Evolutionary conservation across 2,329 filamentous ascomycete species (phyloP).

Genomic region (Cladophialophora psammophila): DNA sequence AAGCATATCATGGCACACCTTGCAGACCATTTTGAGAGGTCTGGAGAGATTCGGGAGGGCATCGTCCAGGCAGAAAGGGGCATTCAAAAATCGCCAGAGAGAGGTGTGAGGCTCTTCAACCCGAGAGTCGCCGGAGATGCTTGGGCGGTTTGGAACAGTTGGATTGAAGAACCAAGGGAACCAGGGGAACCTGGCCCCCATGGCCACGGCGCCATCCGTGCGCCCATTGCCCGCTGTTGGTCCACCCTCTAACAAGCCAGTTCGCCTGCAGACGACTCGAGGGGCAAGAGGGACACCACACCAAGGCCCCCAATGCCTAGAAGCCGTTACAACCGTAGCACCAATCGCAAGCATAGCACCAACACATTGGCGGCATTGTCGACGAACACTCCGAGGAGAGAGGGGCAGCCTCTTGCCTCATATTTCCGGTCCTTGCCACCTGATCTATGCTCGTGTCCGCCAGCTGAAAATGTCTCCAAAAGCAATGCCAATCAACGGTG

Average conservation of each 20-base stretch:
- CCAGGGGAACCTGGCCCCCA: background rate
- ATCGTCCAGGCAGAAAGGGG: background rate
- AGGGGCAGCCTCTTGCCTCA: background rate
- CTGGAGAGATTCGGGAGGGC: background rate
- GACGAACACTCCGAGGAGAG: background rate
- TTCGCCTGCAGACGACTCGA: background rate
- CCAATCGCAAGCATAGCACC: background rate
- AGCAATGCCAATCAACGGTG: slow-evolving; percentile 1
- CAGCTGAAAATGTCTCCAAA: background rate
- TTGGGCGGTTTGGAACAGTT: background rate
- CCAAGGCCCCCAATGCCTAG: background rate
- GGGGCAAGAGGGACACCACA: background rate
- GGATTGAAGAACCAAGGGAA: background rate
- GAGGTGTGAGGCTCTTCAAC: background rate
- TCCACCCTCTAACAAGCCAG: background rate
- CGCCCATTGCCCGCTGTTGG: background rate
- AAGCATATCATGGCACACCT: slow-evolving; percentile 26
- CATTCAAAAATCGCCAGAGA: background rate
- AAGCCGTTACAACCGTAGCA: background rate
- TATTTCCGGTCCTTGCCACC: background rate
- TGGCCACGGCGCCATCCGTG: background rate
- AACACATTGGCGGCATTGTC: background rate
- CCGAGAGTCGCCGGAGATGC: background rate
- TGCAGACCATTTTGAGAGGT: slow-evolving; percentile 19
- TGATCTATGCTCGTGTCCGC: background rate